A percentile compares a stretch with the other conserved stretches of the same genome.
Evolutionary conservation across 345 rosid species (phyloP).

Genomic region (thale cress (Arabidopsis thaliana)): TAIR10.1 NC_003074.8:146001-146500

Average conservation of each 20-base stretch:
- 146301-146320: slow-evolving; percentile 80
- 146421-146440: slow-evolving; percentile 31
- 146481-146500: slow-evolving; percentile 87
- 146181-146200: slow-evolving; percentile 22
- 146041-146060: not conserved
- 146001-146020: not conserved
- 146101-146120: slow-evolving; percentile 14
- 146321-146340: slow-evolving; percentile 60
- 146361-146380: slow-evolving; percentile 94
- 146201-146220: slow-evolving; percentile 69
- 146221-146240: slow-evolving; percentile 93
- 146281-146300: slow-evolving; percentile 75
- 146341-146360: slow-evolving; percentile 62
- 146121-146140: slow-evolving; percentile 11
- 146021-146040: not conserved
- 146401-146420: slow-evolving; percentile 62
- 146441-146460: slow-evolving; percentile 9
- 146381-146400: slow-evolving; percentile 91
- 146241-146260: slow-evolving; percentile 95
- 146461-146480: slow-evolving; percentile 23
- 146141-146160: slow-evolving; percentile 16
- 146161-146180: slow-evolving; percentile 14
- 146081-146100: slow-evolving; percentile 21
- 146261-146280: slow-evolving; percentile 82
- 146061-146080: slow-evolving; percentile 13